Evolutionary conservation across 495 filamentous ascomycete genomes (phyloP), one percentile per base, ranked within the genome.

Genomic region (Bacidia gigantensis): DNA sequence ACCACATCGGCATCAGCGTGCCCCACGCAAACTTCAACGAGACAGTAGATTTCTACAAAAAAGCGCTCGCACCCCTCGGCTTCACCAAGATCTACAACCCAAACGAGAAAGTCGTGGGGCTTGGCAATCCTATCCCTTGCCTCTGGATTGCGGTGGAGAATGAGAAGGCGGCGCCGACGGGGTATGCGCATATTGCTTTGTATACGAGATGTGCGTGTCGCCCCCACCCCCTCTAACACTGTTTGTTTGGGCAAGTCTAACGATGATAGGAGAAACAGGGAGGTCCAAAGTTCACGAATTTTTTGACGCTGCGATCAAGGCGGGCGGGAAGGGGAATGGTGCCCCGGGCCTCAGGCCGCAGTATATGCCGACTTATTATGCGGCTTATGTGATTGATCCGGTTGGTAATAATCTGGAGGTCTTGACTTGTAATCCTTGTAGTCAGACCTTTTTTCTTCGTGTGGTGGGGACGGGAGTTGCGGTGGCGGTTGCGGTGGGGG

Each of bases 341-440:
- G 20, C 12, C 5, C 41, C 41, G 14, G 41, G 41, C 7, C 41
- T 17, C 5, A n/a, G 41, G 12, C 41, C 41, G 7, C 41, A 44
- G 41, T 44, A 44, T 44, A 22, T 44, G 41, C 20, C 14, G 17
- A 17, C 5, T 17, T 44, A 44, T 44, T 44, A 44, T 22, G 41
- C 14, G 20, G 41, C 41, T 7, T 44, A 44, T 17, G 41, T 44
- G 41, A 44, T 44, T 44, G 41, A 44, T 44, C 41, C 41, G 41
- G 41, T 44, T 7, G 41, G 41, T 5, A 44, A 44, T 22, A 44
- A 44, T 44, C 9, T 44, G 20, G 41, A 44, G 41, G 41, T 44
- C 17, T 9, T 44, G 41, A 44, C 7, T 7, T 44, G 41, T 44
- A 35, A 14, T 5, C 29, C 29, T 35, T 7, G 20, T 44, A 9